Conservation (phyloP, 768 basidiomycete species). For the Auricularia sp. region DNA sequence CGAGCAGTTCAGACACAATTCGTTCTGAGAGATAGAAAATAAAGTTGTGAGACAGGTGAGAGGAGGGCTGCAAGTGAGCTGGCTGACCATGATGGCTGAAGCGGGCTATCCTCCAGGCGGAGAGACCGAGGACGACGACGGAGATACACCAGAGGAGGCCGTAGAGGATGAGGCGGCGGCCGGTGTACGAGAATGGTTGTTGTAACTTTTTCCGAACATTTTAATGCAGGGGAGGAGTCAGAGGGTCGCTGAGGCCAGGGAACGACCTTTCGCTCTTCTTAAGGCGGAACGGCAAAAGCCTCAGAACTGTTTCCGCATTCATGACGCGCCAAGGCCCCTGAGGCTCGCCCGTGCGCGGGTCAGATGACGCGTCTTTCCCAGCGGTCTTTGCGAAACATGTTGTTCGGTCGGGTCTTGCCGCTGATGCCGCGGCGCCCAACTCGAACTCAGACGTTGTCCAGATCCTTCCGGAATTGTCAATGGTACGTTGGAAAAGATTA, state of each 20-base stretch:
- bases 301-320: too few species aligned
- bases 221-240: neutral
- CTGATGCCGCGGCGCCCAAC: too few species aligned
- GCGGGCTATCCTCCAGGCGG: neutral
- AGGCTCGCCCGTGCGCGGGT: too few species aligned
- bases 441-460: too few species aligned
- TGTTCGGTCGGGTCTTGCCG: too few species aligned
- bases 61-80: neutral
- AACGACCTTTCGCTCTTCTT: neutral
- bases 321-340: too few species aligned
- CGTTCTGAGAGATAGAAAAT: neutral
- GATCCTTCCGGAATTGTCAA: too few species aligned
- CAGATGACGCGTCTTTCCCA: too few species aligned
- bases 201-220: neutral
- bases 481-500: too few species aligned
- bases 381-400: too few species aligned
- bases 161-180: neutral
- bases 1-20: neutral
- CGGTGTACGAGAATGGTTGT: neutral
- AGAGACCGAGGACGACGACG: neutral
- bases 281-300: too few species aligned
- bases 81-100: neutral
- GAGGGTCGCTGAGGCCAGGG: neutral
- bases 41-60: neutral
- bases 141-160: neutral